Evolutionary conservation across 2,329 filamentous ascomycete genomes (phyloP), one percentile per base, ranked within the genome.

Genomic region (Fusarium multiceps): DNA sequence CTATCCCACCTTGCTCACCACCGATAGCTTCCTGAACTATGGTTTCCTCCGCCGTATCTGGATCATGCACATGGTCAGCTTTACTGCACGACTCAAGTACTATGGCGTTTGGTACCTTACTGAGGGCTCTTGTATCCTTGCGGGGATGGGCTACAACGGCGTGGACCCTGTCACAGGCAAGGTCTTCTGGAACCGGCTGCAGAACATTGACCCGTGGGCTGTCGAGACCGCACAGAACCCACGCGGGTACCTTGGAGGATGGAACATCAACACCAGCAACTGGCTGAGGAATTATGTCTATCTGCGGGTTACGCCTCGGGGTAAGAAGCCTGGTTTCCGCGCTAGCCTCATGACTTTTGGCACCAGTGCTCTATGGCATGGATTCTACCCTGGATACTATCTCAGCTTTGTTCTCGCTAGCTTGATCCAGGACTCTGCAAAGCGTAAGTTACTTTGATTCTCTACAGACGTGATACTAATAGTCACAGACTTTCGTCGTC

Each of bases 241-340:
- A n/a, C 90, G 95, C 56, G 94, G 89, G 3, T 98, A 96, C 75
- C 86, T 99, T 5, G 95, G 91, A 50, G 92, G 89, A 75, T 99
- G 96, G 96, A 99, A 99, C 80, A 97, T 98, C 83, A 98, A 98
- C 81, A 99, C 96, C 14, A 99, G 98, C 79, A 89, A 93, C 75
- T 99, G 96, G 96, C 84, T 99, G 66, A 89, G 94, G 48, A 97
- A 98, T 80, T 99, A 98, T 77, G 87, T 99, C 73, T 99, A 98
- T 78, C 86, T 99, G 49, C 90, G 96, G 25, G 96, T 99, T 5
- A 99, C 96, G 1, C 96, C 96, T 0, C 92, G 92, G 73, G 96
- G 96, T 56, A 96, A 94, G 85, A 99, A 98, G 80, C 96, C 96
- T 12, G 96, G 96, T 2, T 99, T 99, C 83, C 88, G 94, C 63